Conservation (phyloP, 202 grass and related monocot genomes). For the Digitaria exilis region DNA sequence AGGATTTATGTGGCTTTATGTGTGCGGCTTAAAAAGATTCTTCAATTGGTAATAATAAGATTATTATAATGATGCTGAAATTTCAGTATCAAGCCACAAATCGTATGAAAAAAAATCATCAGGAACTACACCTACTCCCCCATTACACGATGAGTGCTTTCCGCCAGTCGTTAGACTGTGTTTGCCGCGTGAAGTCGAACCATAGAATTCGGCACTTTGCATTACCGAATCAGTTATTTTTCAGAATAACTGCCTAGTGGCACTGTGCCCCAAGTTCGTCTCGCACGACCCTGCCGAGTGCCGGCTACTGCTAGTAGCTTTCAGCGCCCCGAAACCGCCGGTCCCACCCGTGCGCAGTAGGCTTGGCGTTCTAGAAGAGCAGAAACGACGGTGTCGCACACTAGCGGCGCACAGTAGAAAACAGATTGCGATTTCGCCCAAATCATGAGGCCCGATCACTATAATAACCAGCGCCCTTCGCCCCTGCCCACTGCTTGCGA, state of each 20-base stretch:
- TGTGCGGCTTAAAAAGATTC: no score
- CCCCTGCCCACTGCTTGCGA: slow-evolving; percentile 9
- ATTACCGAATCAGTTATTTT: no score
- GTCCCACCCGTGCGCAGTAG: background rate
- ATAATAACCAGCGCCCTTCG: background rate
- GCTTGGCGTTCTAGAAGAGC: background rate
- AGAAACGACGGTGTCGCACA: background rate
- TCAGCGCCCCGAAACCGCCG: background rate
- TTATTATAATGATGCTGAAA: no score
- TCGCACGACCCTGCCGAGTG: background rate
- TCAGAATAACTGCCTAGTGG: no score
- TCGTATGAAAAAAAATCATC: no score
- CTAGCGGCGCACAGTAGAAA: background rate
- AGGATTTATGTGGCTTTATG: no score
- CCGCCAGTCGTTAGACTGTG: no score
- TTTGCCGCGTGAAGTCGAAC: background rate
- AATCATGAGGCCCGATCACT: background rate
- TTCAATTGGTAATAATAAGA: no score
- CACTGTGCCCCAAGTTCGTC: background rate
- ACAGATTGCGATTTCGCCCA: background rate
- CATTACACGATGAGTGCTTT: no score
- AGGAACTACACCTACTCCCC: no score
- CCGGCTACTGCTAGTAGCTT: background rate
- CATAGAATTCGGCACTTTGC: background rate
- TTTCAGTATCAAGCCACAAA: no score